Evolutionary conservation across 1,284 basidiomycete species (phyloP).

Genomic region (Irpex sp.): DNA sequence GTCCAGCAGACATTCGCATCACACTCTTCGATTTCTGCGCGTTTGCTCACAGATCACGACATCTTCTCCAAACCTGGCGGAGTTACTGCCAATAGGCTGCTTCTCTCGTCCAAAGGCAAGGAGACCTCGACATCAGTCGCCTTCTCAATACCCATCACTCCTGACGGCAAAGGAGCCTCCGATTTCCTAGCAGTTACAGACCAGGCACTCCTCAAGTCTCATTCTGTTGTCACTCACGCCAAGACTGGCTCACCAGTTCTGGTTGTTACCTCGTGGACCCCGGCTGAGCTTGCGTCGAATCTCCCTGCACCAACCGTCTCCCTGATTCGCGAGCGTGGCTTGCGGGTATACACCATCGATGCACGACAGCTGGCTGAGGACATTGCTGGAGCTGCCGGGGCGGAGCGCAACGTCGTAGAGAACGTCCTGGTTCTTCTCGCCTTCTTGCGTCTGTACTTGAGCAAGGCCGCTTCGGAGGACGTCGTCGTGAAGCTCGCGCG

Average conservation of each 20-base stretch:
- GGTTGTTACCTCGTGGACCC: conserved; percentile 58
- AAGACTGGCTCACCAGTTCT: conserved; percentile 57
- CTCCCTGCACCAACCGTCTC: conserved; percentile 41
- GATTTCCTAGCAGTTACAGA: conserved; percentile 77
- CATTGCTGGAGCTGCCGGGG: conserved; percentile 21
- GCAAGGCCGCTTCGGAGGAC: conserved; percentile 49
- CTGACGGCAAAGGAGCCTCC: conserved; percentile 39
- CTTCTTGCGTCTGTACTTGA: conserved; percentile 72
- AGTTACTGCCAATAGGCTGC: conserved; percentile 55
- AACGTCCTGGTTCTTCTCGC: conserved; percentile 57
- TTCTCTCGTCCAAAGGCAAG: conserved; percentile 48
- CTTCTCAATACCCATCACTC: conserved; percentile 47
- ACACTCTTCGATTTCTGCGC: conserved; percentile 41
- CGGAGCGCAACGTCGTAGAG: conserved; percentile 41
- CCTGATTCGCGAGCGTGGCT: conserved; percentile 41
- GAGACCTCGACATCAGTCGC: conserved; percentile 42
- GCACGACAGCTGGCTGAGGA: conserved; percentile 32
- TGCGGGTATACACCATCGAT: conserved; percentile 61
- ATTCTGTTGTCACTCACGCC: conserved; percentile 57
- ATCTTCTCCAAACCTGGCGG: conserved; percentile 69
- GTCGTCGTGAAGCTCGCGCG: conserved; percentile 50
- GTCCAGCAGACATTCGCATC: conserved; percentile 55
- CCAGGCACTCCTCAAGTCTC: conserved; percentile 61
- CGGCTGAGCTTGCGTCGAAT: conserved; percentile 54
- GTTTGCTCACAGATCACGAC: conserved; percentile 63